Conservation (phyloP, 2,329 filamentous ascomycete species). For the Aspergillus unguis region DNA sequence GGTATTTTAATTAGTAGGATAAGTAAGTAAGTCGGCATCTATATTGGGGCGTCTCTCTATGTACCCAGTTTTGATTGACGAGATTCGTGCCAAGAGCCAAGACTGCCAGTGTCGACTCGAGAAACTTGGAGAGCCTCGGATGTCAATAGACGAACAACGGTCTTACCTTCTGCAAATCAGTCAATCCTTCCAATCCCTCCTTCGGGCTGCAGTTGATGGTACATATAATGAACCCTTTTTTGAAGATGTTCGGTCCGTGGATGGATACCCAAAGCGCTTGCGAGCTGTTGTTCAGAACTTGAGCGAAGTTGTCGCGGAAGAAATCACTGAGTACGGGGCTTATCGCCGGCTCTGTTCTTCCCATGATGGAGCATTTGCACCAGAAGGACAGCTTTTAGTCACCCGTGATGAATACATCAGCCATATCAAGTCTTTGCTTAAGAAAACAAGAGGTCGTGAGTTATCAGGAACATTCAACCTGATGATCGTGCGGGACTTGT, state of each 20-base stretch:
- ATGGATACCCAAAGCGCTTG: conserved; percentile 29
- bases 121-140: conserved; percentile 27
- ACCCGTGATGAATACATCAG: conserved; percentile 39
- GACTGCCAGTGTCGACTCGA: conserved; percentile 29
- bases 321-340: no score
- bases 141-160: conserved; percentile 22
- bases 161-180: conserved; percentile 35
- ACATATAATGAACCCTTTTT: conserved; percentile 36
- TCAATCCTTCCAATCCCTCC: conserved; percentile 37
- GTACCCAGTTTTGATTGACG: conserved; percentile 35
- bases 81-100: conserved; percentile 32
- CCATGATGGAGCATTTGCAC: no score
- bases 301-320: conserved; percentile 21
- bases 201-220: conserved; percentile 32
- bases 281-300: conserved; percentile 31
- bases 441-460: conserved; percentile 51
- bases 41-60: no score
- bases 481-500: conserved; percentile 57
- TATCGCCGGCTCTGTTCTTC: no score
- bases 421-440: conserved; percentile 41
- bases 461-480: conserved; percentile 61
- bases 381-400: conserved; percentile 10
- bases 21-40: no score
- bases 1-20: no score
- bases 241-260: conserved; percentile 15